Evolutionary conservation across 805 yeast genomes (phyloP), one percentile per base, ranked within the genome.

Genomic region (Barnettozyma vustinii): DNA sequence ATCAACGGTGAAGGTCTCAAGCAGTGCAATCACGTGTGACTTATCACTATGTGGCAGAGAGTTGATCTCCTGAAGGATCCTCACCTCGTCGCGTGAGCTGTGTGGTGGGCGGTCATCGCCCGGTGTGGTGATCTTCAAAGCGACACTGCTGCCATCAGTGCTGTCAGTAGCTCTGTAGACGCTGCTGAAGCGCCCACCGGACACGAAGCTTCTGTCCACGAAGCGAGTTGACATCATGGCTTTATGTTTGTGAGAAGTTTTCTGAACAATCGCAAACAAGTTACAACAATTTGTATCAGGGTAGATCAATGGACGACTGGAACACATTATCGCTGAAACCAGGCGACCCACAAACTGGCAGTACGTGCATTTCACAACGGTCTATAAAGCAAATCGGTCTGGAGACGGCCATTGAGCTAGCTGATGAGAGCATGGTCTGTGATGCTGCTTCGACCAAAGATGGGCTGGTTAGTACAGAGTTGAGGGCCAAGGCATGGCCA

Each of bases 71-170:
- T 35, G 42, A 9, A 48, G 44, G 4, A 78, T 57, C 23, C 60
- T 62, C 33, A 76, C 53, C 57, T 80, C 86, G 40, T 67, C 69
- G 20, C 66, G 48, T n/a, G 77, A 69, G 50, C 67, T 67, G 55
- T 80, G 86, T 2, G 86, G 86, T 2, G 80, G 75, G 18, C 64
- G 61, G 47, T 76, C 79, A 37, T 73, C 78, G 40, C 74, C 80
- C 4, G 75, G 74, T 16, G 73, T 72, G 1, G 75, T 69, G 18
- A 72, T 59, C 56, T 80, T 80, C 40, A 80, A 52, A 0, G 81
- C 84, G 9, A 66, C 72, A 2, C 48, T 39, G 9, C 21, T 15
- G 15, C 49, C 51, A 7, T 45, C 49, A 5, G 9, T 13, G 3
- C 33, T 19, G 9, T 56, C 60, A 1, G 37, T 48, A 4, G 68